Conservation (phyloP, 2,329 filamentous ascomycete species). For the Fusarium siculi region DNA sequence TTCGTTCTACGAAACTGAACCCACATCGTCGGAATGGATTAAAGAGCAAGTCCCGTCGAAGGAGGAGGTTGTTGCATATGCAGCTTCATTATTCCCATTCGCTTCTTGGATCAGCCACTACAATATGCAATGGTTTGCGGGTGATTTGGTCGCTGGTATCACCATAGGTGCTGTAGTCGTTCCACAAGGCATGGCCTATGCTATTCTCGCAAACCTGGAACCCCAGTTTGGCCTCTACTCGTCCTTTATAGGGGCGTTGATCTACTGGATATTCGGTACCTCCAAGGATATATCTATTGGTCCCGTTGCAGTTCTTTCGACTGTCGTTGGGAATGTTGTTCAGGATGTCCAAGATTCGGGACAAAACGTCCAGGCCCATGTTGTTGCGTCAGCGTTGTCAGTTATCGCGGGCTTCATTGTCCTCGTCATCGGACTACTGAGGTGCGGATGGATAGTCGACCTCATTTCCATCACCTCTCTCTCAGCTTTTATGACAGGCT, state of each 20-base stretch:
- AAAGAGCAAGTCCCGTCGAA: conserved; percentile 69
- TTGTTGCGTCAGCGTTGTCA: conserved; percentile 81
- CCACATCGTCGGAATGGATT: conserved; percentile 79
- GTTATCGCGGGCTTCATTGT: conserved; percentile 83
- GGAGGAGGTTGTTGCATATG: conserved; percentile 67
- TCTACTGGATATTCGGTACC: conserved; percentile 98
- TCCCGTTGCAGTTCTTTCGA: conserved; percentile 95
- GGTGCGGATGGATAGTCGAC: conserved; percentile 90
- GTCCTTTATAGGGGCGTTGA: conserved; percentile 92
- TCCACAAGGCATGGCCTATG: conserved; percentile 98
- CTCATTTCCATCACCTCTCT: conserved; percentile 91
- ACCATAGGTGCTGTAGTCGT: conserved; percentile 78
- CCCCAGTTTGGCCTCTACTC: conserved; percentile 85
- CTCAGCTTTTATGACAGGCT: conserved; percentile 96
- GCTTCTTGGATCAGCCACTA: conserved; percentile 88
- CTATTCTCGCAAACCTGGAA: conserved; percentile 80
- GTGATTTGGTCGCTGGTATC: conserved; percentile 83
- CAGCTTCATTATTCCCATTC: conserved; percentile 84
- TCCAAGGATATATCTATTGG: conserved; percentile 99
- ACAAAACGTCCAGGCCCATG: conserved; percentile 68
- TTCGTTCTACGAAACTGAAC: conserved; percentile 84
- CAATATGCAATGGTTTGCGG: conserved; percentile 87
- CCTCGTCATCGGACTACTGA: conserved; percentile 78
- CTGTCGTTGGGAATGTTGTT: conserved; percentile 86
- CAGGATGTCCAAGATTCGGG: conserved; percentile 66